A percentile compares a stretch with the other conserved stretches of the same genome.
These are phyloP conservation scores for Gossypium sturtianum DNA, from an alignment of 345 rosid genomes.

Conservation along the genomic window DNA sequence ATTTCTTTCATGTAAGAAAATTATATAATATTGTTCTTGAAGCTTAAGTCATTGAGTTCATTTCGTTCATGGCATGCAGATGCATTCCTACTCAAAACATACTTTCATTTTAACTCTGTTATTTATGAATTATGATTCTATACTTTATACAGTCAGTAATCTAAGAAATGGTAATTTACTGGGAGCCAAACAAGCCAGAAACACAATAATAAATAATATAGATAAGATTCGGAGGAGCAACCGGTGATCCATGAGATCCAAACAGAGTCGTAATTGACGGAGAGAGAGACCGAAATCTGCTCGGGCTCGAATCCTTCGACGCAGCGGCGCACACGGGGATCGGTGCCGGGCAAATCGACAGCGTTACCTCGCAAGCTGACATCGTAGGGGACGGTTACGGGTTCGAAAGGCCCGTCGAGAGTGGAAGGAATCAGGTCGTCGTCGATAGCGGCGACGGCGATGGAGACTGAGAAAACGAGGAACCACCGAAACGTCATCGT, in stretches of 20 bases:
- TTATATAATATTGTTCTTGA: neutral
- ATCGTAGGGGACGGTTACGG: slow-evolving; percentile 60
- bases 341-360: slow-evolving; percentile 59
- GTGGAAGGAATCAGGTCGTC: slow-evolving; percentile 36
- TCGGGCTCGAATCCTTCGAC: slow-evolving; percentile 56
- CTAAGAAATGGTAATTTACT: neutral
- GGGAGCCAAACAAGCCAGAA: neutral
- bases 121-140: neutral
- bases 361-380: slow-evolving; percentile 51
- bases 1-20: neutral
- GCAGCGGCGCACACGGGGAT: slow-evolving; percentile 52
- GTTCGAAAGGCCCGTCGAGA: slow-evolving; percentile 57
- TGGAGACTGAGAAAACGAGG: neutral
- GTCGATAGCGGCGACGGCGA: neutral
- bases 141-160: neutral
- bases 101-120: neutral
- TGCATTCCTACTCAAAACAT: neutral
- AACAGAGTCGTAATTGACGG: slow-evolving; percentile 45
- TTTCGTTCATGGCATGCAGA: neutral
- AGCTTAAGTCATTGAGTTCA: neutral
- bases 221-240: slow-evolving; percentile 8
- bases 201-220: too few species aligned
- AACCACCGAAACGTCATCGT: slow-evolving; percentile 4
- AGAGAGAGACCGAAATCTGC: slow-evolving; percentile 60
- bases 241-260: slow-evolving; percentile 86